Evolutionary conservation across 2,329 filamentous ascomycete species (phyloP), one percentile per base, ranked within the genome.

Genomic region (Botrytis cinerea): DNA sequence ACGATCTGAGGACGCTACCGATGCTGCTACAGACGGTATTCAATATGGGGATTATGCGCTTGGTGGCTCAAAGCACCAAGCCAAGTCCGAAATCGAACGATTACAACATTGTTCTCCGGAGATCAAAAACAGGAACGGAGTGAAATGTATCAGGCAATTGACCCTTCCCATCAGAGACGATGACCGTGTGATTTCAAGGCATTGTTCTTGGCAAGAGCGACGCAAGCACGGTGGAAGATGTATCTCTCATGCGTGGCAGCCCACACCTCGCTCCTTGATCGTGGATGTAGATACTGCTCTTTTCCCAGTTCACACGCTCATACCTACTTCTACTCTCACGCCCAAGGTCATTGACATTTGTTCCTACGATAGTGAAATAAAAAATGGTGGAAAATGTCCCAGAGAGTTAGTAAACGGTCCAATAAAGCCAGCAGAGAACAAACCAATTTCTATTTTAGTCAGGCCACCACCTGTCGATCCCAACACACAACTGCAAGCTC

Each of bases 371-470:
- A 51, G 43, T 32, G 46, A 10, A 25, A 18, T 64, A 2, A 64
- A 32, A 38, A 71, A 64, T 16, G 69, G 32, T 32, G 59, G 45
- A 22, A 51, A 18, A 43, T 71, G 59, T 48, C 59, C 59, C 28
- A 51, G 32, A 2, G 46, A 18, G 1, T 68, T 57, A 18, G 48
- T 43, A 25, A 66, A 48, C 57, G 48, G 48, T 7, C 35, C 22
- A 32, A 43, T 32, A 32, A 43, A 54, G 16, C 66, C 66, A n/a
- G 25, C 35, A 43, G 48, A 57, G 4, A 66, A 48, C 35, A 43
- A 57, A 68, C 66, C 66, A 68, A 57, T 32, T 68, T 32, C 66
- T 68, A 54, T 68, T 18, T 43, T 51, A 1, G 18, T 68, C 35
- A 57, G n/a, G 20, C 20, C 16, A 57, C 35, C 51, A 32, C 38